These are phyloP conservation scores for Perkinsus olseni DNA, from an alignment of 169 alveolate genomes.

Conservation along the genomic window DNA sequence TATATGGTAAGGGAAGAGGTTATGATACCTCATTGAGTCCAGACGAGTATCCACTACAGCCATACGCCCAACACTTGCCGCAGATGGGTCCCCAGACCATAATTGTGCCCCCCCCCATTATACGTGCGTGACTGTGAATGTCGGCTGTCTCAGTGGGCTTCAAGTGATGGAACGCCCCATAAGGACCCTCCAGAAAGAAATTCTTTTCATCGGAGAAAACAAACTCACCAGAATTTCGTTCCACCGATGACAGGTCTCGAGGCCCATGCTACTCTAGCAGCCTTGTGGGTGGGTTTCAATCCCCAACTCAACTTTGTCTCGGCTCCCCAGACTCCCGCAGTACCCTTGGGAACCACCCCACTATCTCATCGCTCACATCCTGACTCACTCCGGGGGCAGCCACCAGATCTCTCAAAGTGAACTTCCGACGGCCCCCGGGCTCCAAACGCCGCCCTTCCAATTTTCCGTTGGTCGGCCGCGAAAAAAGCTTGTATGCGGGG, in stretches of 20 bases:
- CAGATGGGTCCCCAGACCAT: not conserved
- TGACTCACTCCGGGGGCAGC: not conserved
- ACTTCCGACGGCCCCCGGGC: not conserved
- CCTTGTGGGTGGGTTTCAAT: not conserved
- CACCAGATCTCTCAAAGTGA: not conserved
- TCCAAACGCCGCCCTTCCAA: too few species aligned
- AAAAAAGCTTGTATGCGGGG: too few species aligned
- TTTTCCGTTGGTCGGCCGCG: too few species aligned
- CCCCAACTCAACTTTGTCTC: not conserved
- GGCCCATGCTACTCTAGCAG: not conserved
- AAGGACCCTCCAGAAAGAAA: not conserved
- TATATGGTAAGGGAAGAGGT: not conserved
- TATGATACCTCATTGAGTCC: not conserved
- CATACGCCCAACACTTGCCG: not conserved
- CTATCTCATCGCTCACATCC: not conserved
- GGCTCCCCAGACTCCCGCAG: not conserved
- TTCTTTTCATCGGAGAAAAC: not conserved
- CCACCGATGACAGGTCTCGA: not conserved
- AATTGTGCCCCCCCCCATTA: not conserved
- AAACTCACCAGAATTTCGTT: not conserved
- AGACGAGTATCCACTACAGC: not conserved
- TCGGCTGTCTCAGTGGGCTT: not conserved
- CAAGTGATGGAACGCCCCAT: not conserved
- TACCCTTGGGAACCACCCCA: not conserved
- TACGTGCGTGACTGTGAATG: not conserved